Evolutionary conservation across 176 grass and related monocot genomes (phyloP).

Genomic region (Oryza punctata): DNA sequence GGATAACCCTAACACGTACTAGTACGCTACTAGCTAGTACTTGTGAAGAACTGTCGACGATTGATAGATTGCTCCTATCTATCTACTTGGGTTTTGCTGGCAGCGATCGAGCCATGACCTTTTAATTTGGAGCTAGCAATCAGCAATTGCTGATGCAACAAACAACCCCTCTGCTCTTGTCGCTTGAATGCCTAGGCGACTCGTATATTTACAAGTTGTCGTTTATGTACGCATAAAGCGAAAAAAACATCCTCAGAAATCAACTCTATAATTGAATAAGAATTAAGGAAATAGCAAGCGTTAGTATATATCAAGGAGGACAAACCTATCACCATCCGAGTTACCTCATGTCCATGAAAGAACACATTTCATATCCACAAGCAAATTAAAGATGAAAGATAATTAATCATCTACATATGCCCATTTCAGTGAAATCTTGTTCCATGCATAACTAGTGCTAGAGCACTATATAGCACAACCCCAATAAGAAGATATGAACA

Average conservation of each 20-base stretch:
- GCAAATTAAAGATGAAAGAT: not conserved
- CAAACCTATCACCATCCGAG: not conserved
- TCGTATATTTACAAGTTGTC: not conserved
- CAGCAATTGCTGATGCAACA: not conserved
- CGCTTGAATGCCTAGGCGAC: not conserved
- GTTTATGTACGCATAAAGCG: not conserved
- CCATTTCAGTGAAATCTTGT: not conserved
- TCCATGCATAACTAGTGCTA: not conserved
- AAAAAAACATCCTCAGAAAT: not conserved
- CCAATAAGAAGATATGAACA: not conserved
- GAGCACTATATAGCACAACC: not conserved
- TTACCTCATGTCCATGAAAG: not conserved
- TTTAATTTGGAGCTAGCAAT: not conserved
- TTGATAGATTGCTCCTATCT: not conserved
- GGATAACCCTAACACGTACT: not conserved
- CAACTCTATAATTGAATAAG: not conserved
- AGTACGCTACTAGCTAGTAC: not conserved
- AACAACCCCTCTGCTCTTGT: not conserved
- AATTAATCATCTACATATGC: not conserved
- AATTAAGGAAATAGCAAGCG: not conserved
- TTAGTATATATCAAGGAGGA: not conserved
- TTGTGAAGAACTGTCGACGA: not conserved
- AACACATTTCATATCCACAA: not conserved
- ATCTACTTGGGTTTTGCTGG: not conserved
- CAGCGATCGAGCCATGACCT: not conserved